phyloP scores from a whole-genome alignment of 2,329 filamentous ascomycete species.

The Fusarium sp. region DNA sequence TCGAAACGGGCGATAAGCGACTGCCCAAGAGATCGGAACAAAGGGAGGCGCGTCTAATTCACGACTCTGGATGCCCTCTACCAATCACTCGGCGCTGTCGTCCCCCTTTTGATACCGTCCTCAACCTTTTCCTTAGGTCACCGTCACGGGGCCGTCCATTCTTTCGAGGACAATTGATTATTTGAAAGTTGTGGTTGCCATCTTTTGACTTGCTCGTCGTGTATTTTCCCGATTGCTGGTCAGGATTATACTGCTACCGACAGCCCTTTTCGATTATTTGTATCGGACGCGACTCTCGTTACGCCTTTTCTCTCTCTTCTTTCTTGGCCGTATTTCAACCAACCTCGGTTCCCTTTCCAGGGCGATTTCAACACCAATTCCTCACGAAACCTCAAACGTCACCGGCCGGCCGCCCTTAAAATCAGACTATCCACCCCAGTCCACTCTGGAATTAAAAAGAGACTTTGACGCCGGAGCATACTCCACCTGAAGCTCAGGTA shows the following conservation, averaged over 20 bases:
- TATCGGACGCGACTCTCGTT: constrained; percentile 29
- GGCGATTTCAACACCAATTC: constrained; percentile 27
- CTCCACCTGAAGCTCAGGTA: constrained; percentile 32
- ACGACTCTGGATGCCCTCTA: constrained; percentile 25
- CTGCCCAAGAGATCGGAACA: constrained; percentile 19
- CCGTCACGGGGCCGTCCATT: constrained; percentile 35
- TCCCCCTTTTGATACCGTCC: constrained; percentile 34
- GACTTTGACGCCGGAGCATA: constrained; percentile 29
- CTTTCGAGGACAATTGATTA: constrained; percentile 22
- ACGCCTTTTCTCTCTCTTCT: constrained; percentile 9
- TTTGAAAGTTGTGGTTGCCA: constrained; percentile 1
- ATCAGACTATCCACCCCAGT: constrained; percentile 40
- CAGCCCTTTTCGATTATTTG: constrained; percentile 18
- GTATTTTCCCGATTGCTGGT: neutral
- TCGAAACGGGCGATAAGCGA: constrained; percentile 36
- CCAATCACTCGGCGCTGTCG: constrained; percentile 36
- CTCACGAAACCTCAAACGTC: constrained; percentile 37
- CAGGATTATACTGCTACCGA: constrained; percentile 8
- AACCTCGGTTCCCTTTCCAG: constrained; percentile 23
- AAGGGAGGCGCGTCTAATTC: constrained; percentile 34
- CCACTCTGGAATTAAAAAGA: constrained; percentile 28
- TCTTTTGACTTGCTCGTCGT: constrained; percentile 9
- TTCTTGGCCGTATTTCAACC: constrained; percentile 16
- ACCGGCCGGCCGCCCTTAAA: constrained; percentile 36
- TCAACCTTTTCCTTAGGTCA: constrained; percentile 19